Percentiles rank a stretch among this genome's conserved stretches.
Evolutionary conservation across 176 grass and related monocot genomes (phyloP).

Genomic region (Triticum aestivum): IWGSC_CS_RefSeq_v2.1 NC_057800.1:700943781-700944280

Average conservation of each 20-base stretch:
- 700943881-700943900: neutral
- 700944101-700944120: no score
- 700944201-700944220: neutral
- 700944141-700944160: neutral
- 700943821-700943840: constrained; percentile 70
- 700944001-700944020: neutral
- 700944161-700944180: neutral
- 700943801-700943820: constrained; percentile 97
- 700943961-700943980: no score
- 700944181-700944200: neutral
- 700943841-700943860: neutral
- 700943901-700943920: neutral
- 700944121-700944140: neutral
- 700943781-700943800: constrained; percentile 84
- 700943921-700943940: constrained; percentile 5
- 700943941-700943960: no score
- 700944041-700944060: neutral
- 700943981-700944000: no score
- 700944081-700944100: neutral
- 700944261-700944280: neutral
- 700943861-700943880: neutral
- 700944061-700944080: neutral
- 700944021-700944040: neutral
- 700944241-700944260: neutral
- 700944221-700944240: neutral